phyloP scores from a whole-genome alignment of 805 yeast genomes.

The Starmerella davenportii region DNA sequence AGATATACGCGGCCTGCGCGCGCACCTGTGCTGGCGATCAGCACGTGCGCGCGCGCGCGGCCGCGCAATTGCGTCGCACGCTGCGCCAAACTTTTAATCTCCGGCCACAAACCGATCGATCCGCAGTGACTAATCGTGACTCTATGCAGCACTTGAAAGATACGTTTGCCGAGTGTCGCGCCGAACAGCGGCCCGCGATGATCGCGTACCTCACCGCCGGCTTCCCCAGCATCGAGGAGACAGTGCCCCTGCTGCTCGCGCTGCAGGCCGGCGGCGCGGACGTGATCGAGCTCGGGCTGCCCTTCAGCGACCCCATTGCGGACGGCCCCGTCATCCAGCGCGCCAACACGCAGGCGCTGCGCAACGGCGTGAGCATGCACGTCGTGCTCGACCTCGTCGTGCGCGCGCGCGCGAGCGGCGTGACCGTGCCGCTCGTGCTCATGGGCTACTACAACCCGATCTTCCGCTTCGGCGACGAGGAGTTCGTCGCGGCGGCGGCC shows the following conservation, averaged over 20 bases:
- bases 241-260: conserved; percentile 69
- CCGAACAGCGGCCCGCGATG: conserved; percentile 63
- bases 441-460: conserved; percentile 99
- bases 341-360: conserved; percentile 59
- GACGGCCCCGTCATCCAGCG: conserved; percentile 95
- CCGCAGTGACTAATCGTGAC: background rate
- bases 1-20: no score
- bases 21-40: no score
- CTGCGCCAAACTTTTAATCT: no score
- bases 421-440: conserved; percentile 69
- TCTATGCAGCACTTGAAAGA: conserved; percentile 30
- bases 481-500: conserved; percentile 59
- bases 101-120: no score
- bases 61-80: no score
- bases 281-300: conserved; percentile 84
- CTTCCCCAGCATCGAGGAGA: conserved; percentile 71
- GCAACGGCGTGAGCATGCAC: conserved; percentile 60
- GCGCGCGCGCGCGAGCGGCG: conserved; percentile 65
- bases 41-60: no score
- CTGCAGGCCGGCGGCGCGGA: conserved; percentile 94
- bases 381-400: conserved; percentile 53
- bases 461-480: conserved; percentile 71
- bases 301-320: conserved; percentile 96
- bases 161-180: conserved; percentile 41
- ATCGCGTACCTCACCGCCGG: conserved; percentile 92